phyloP scores from a whole-genome alignment of 257 asterid genomes.

The Fraxinus anomala region DNA sequence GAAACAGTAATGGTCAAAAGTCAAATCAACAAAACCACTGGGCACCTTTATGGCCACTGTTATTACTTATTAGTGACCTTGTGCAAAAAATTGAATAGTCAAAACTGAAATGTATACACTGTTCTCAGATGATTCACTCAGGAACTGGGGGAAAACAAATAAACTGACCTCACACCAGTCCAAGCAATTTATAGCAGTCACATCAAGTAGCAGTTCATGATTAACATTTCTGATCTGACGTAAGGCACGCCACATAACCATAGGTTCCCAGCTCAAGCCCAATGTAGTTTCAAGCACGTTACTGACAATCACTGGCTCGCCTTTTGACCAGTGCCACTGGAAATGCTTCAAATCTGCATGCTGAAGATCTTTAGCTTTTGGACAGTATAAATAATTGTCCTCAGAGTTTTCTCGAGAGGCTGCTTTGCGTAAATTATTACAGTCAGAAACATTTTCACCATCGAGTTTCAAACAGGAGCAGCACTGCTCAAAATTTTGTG shows the following conservation, averaged over 20 bases:
- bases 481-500: constrained; percentile 26
- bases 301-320: constrained; percentile 86
- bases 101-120: not conserved
- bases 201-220: constrained; percentile 49
- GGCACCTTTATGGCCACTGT: not conserved
- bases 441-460: constrained; percentile 26
- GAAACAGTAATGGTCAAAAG: not conserved
- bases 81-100: not conserved
- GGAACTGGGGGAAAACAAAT: not conserved
- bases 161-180: constrained; percentile 84
- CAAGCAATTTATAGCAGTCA: constrained; percentile 72
- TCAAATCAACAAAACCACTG: not conserved
- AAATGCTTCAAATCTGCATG: constrained; percentile 67
- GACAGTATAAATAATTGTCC: constrained; percentile 71
- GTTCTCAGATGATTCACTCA: not conserved
- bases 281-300: constrained; percentile 63
- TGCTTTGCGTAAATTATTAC: constrained; percentile 47
- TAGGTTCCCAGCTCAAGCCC: constrained; percentile 99
- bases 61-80: not conserved
- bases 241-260: constrained; percentile 98
- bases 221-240: constrained; percentile 56
- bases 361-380: constrained; percentile 56
- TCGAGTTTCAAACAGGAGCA: constrained; percentile 46
- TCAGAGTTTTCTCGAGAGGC: constrained; percentile 55
- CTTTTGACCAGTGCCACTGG: constrained; percentile 74